phyloP scores from a whole-genome alignment of 768 basidiomycete species.

The Rhizopogon vesiculosus region DNA sequence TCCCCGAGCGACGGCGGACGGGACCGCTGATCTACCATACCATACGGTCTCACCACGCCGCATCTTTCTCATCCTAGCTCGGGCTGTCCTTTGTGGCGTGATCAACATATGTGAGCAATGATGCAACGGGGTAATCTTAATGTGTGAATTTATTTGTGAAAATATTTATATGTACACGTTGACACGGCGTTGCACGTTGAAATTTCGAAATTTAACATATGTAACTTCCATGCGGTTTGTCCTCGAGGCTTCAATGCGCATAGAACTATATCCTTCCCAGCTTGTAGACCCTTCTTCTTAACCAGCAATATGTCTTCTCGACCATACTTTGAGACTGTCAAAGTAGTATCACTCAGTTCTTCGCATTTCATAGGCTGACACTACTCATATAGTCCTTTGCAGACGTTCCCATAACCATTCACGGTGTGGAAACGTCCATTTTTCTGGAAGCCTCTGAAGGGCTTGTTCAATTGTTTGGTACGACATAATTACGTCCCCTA shows the following conservation, averaged over 20 bases:
- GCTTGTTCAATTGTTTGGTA: constrained; percentile 69
- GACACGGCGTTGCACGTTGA: not conserved
- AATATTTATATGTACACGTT: not conserved
- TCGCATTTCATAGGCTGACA: not conserved
- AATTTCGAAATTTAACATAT: not conserved
- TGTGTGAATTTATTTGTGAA: not conserved
- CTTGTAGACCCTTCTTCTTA: constrained; percentile 3
- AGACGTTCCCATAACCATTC: constrained; percentile 71
- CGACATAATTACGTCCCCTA: constrained; percentile 15
- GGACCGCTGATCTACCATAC: not conserved
- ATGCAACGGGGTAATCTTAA: not conserved
- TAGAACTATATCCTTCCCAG: constrained; percentile 7
- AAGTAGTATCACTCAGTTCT: constrained; percentile 32
- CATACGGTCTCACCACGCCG: not conserved
- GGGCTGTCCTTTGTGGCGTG: not conserved
- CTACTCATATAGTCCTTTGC: constrained; percentile 64
- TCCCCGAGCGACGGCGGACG: too few relatives aligned
- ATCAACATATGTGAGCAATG: not conserved
- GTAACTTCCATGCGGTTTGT: constrained; percentile 6
- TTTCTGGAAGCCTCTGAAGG: constrained; percentile 92
- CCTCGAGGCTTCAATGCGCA: constrained; percentile 24
- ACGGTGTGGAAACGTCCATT: constrained; percentile 71
- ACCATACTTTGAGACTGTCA: constrained; percentile 67
- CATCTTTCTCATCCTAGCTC: not conserved
- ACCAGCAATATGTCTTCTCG: constrained; percentile 23